Evolutionary conservation across 176 grass and related monocot genomes (phyloP).

Genomic region (Aechmea fasciata): DNA sequence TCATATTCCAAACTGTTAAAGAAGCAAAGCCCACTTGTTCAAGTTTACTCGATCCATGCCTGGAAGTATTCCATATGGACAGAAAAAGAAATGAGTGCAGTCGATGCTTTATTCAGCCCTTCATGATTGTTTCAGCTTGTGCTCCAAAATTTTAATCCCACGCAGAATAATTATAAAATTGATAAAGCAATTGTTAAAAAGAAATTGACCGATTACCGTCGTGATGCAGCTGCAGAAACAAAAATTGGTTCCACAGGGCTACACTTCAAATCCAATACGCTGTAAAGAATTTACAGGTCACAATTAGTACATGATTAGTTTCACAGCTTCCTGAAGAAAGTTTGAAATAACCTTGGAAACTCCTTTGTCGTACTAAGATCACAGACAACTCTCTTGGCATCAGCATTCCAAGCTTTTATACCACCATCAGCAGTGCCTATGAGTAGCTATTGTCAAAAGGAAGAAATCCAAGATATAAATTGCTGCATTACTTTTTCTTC

Average conservation of each 20-base stretch:
- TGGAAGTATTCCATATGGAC: slow-evolving; percentile 7
- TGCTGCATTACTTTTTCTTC: slow-evolving; percentile 18
- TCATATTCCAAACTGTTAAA: slow-evolving; percentile 94
- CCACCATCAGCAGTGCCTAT: slow-evolving; percentile 97
- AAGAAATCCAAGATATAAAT: slow-evolving; percentile 46
- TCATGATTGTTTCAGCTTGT: neutral
- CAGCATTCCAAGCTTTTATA: slow-evolving; percentile 99
- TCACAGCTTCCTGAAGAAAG: neutral
- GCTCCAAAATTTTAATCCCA: neutral
- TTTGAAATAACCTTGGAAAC: slow-evolving; percentile 65
- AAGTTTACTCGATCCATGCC: slow-evolving; percentile 58
- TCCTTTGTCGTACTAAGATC: slow-evolving; percentile 82
- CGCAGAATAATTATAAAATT: neutral
- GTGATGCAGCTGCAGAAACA: slow-evolving; percentile 91
- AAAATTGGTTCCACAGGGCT: slow-evolving; percentile 94
- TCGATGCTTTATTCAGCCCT: neutral
- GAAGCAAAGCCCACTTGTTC: slow-evolving; percentile 82
- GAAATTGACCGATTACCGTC: slow-evolving; percentile 41
- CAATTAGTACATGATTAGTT: slow-evolving; percentile 9
- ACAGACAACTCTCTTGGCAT: slow-evolving; percentile 91
- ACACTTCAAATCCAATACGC: slow-evolving; percentile 91
- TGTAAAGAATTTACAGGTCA: slow-evolving; percentile 35
- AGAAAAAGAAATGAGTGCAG: neutral
- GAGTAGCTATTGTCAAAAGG: slow-evolving; percentile 85
- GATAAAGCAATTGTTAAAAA: neutral